A percentile compares a stretch with the other conserved stretches of the same genome.
phyloP scores from a whole-genome alignment of 768 basidiomycete species.

The Kwoniella dejecticola region DNA sequence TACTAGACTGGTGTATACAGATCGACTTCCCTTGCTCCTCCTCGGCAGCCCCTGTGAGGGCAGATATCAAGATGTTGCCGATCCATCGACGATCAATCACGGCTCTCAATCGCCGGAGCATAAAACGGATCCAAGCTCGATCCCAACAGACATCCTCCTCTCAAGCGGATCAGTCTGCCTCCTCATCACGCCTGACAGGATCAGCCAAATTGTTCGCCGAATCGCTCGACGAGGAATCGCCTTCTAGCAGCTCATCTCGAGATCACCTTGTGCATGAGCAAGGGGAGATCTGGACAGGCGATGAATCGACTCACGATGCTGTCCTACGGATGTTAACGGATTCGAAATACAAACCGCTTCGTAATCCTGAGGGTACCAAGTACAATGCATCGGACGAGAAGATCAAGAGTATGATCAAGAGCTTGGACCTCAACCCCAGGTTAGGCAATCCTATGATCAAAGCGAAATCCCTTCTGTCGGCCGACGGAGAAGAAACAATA shows the following conservation, averaged over 20 bases:
- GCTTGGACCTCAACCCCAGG: conserved; percentile 58
- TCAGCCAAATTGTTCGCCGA: conserved; percentile 68
- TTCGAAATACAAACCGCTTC: conserved; percentile 68
- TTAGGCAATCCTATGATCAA: conserved; percentile 37
- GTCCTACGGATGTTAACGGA: conserved; percentile 83
- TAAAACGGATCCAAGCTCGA: neutral
- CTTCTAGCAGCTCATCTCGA: conserved; percentile 23
- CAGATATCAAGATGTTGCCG: neutral
- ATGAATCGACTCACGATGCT: conserved; percentile 69
- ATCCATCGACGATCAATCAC: neutral
- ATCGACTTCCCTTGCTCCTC: no score
- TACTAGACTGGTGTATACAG: no score
- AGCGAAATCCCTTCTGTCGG: neutral
- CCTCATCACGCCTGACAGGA: conserved; percentile 24
- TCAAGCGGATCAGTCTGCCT: neutral
- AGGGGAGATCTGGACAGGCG: conserved; percentile 74
- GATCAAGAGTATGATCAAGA: conserved; percentile 42
- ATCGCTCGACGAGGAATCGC: conserved; percentile 59
- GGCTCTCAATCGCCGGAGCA: neutral
- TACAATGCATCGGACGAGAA: conserved; percentile 39
- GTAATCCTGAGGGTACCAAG: conserved; percentile 57
- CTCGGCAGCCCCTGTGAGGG: no score
- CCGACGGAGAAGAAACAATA: conserved; percentile 1
- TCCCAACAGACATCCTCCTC: neutral
- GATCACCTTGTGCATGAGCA: conserved; percentile 58